phyloP scores from a whole-genome alignment of 1,139 yeast species.

The Suhomyces bolitotheri region DNA sequence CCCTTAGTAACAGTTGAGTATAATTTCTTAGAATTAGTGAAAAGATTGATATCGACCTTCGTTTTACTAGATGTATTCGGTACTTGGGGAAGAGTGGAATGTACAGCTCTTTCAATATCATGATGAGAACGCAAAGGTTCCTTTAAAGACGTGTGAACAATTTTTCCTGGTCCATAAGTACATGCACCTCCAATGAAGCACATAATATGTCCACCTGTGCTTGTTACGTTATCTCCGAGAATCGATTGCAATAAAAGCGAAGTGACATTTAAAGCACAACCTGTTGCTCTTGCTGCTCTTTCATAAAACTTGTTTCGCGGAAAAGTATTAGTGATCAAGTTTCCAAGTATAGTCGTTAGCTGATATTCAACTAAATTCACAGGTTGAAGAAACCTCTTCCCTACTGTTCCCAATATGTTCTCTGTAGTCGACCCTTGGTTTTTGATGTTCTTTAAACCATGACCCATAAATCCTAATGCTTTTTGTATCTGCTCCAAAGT shows the following conservation, averaged over 20 bases:
- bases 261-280: constrained; percentile 67
- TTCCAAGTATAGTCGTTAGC: constrained; percentile 54
- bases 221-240: constrained; percentile 31
- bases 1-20: constrained; percentile 47
- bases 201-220: constrained; percentile 61
- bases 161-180: constrained; percentile 57
- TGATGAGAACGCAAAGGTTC: constrained; percentile 62
- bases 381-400: constrained; percentile 46
- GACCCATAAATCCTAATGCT: constrained; percentile 49
- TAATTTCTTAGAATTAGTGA: constrained; percentile 39
- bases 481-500: constrained; percentile 51
- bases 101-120: constrained; percentile 50
- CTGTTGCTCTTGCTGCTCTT: constrained; percentile 62
- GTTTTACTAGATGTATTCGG: constrained; percentile 29
- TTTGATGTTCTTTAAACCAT: constrained; percentile 4
- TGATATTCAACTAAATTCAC: constrained; percentile 57
- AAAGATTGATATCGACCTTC: constrained; percentile 35
- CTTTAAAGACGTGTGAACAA: constrained; percentile 48
- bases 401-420: constrained; percentile 28
- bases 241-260: constrained; percentile 48
- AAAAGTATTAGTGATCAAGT: constrained; percentile 54
- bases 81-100: constrained; percentile 32
- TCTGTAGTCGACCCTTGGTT: constrained; percentile 13
- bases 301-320: constrained; percentile 45
- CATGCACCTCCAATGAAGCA: constrained; percentile 62